These are phyloP conservation scores for Blastosporella zonata DNA, from an alignment of 1,284 basidiomycete species.

Conservation along the genomic window DNA sequence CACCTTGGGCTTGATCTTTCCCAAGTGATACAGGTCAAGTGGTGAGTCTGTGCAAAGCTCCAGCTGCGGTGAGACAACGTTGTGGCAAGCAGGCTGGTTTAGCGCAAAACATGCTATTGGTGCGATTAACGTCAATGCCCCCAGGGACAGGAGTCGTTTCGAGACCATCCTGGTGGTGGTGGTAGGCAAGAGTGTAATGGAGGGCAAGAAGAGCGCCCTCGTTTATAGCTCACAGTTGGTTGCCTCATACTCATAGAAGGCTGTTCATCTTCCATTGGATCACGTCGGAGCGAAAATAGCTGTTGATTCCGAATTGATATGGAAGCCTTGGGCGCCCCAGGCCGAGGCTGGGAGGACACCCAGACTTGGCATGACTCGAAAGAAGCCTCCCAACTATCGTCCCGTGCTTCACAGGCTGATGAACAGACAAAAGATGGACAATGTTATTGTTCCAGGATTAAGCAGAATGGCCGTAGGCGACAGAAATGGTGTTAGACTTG, in stretches of 20 bases:
- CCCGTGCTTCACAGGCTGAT: too few species aligned
- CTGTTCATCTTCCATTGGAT: constrained; percentile 4
- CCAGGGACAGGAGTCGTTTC: neutral
- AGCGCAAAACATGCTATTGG: neutral
- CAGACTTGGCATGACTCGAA: neutral
- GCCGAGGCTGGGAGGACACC: neutral
- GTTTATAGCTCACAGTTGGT: neutral
- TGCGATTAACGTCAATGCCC: neutral
- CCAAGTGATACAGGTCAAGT: neutral
- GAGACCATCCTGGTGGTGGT: neutral
- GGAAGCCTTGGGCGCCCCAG: neutral
- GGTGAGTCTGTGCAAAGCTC: neutral
- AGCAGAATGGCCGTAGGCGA: too few species aligned
- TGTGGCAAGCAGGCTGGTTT: neutral
- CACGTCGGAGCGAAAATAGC: neutral
- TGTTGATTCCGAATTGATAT: neutral
- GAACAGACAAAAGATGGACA: too few species aligned
- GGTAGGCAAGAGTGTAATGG: neutral
- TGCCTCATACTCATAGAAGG: neutral
- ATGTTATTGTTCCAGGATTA: too few species aligned
- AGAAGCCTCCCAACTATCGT: too few species aligned
- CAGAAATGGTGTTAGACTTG: too few species aligned
- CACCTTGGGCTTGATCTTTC: constrained; percentile 10
- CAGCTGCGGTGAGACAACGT: neutral
- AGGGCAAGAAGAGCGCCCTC: neutral